These are phyloP conservation scores for Cutaneotrichosporon sp. DNA, from an alignment of 1,284 basidiomycete genomes.

Conservation along the genomic window DNA sequence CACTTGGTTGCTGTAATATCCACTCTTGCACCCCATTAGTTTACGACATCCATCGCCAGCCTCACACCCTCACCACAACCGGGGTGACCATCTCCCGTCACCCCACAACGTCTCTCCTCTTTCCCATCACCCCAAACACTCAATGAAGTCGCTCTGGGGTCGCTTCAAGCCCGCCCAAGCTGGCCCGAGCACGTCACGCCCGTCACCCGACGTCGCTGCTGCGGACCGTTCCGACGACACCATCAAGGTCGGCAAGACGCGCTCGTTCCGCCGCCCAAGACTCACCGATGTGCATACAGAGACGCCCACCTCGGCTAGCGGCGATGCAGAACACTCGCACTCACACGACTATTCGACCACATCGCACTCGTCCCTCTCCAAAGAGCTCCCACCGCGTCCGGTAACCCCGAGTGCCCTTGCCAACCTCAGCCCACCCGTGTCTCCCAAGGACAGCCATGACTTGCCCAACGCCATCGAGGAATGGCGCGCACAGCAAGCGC, in stretches of 20 bases:
- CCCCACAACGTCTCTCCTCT: neutral
- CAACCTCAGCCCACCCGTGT: neutral
- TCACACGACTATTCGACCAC: neutral
- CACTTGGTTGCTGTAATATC: neutral
- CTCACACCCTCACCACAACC: neutral
- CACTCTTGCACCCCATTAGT: neutral
- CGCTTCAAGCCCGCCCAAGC: conserved; percentile 28
- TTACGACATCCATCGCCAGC: neutral
- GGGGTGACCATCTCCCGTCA: conserved; percentile 12
- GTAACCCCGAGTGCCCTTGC: conserved; percentile 1
- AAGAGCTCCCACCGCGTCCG: conserved; percentile 11
- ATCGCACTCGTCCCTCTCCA: neutral
- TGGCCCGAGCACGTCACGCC: conserved; percentile 12
- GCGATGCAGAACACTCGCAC: neutral
- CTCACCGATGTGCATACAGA: neutral
- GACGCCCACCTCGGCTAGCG: neutral
- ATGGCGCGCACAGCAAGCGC: conserved; percentile 3
- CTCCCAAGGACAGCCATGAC: neutral
- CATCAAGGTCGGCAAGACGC: conserved; percentile 8
- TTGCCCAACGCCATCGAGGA: neutral
- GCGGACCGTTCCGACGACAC: conserved; percentile 17
- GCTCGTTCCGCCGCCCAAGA: conserved; percentile 6
- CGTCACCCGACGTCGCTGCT: conserved; percentile 1
- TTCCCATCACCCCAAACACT: neutral
- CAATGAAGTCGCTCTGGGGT: conserved; percentile 40